These are phyloP conservation scores for Eucalyptus sp. DNA, from an alignment of 345 rosid genomes.

Conservation along the genomic window DNA sequence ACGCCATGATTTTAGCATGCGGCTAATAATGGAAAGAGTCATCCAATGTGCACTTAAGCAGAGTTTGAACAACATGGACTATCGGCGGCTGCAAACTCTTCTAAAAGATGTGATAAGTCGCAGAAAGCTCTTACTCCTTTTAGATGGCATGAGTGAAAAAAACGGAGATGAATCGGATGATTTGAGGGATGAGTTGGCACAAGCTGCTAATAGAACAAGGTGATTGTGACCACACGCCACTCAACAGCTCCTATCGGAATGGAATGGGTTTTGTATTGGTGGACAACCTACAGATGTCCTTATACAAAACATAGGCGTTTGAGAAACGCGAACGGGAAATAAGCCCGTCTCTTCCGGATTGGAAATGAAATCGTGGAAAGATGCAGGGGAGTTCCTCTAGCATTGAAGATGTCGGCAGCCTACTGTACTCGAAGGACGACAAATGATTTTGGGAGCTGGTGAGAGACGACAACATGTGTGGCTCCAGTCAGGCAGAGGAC, in stretches of 20 bases:
- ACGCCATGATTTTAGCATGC: not conserved
- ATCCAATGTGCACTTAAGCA: not conserved
- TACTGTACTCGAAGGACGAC: not conserved
- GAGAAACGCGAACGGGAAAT: fast-evolving
- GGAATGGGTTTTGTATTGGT: not conserved
- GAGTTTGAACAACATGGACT: not conserved
- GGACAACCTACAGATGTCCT: not conserved
- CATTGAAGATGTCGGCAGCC: not conserved
- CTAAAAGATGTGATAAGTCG: not conserved
- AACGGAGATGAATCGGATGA: not conserved
- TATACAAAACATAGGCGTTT: not conserved
- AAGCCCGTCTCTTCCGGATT: not conserved
- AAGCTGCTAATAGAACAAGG: not conserved
- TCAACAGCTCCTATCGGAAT: not conserved
- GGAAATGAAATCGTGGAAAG: not conserved
- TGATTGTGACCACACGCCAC: not conserved
- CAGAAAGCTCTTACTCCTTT: not conserved
- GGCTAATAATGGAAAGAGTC: not conserved
- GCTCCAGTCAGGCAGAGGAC: fast-evolving
- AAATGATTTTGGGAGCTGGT: not conserved
- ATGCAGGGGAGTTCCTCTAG: not conserved
- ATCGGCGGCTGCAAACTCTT: not conserved
- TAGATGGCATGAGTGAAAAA: not conserved
- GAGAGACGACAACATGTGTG: not conserved
- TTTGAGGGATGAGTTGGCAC: not conserved